Conservation (phyloP, 208 protist species). For the Crithidia fasciculata region DNA sequence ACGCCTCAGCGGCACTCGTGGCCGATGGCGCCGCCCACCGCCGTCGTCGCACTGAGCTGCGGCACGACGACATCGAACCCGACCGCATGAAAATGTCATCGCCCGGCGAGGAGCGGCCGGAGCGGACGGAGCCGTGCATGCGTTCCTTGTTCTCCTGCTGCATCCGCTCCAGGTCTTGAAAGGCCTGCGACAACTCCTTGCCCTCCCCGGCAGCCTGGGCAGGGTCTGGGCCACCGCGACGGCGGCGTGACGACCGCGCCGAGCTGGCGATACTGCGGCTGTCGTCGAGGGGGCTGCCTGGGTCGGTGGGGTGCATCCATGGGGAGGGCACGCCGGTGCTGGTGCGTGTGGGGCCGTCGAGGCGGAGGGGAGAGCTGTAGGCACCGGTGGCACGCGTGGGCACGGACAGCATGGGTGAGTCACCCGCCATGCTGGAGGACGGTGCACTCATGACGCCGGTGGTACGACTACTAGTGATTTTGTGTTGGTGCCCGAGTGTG, state of each 20-base stretch:
- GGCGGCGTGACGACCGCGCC: slow-evolving; percentile 34
- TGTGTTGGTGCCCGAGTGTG: too few relatives aligned
- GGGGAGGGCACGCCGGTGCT: neutral
- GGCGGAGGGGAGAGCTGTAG: neutral
- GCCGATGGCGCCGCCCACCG: neutral
- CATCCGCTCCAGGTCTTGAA: slow-evolving; percentile 70
- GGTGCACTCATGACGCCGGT: neutral
- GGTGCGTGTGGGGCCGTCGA: neutral
- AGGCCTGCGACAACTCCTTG: slow-evolving; percentile 43
- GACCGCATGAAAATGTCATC: slow-evolving; percentile 18
- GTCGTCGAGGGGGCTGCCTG: slow-evolving; percentile 21
- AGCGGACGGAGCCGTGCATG: slow-evolving; percentile 35
- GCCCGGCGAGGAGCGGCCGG: slow-evolving; percentile 11
- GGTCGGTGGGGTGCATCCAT: slow-evolving; percentile 4
- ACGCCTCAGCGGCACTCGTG: too few relatives aligned
- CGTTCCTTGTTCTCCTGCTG: slow-evolving; percentile 75
- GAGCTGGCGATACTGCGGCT: slow-evolving; percentile 44
- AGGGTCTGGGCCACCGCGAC: slow-evolving; percentile 34
- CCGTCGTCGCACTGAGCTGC: slow-evolving; percentile 19
- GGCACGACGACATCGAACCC: slow-evolving; percentile 12
- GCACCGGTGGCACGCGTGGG: neutral
- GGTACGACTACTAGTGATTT: neutral
- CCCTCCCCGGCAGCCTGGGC: slow-evolving; percentile 17
- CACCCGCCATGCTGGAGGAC: neutral
- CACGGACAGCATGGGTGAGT: neutral